Conservation (phyloP, 2,329 filamentous ascomycete species). For the Colletotrichum cereale region DNA sequence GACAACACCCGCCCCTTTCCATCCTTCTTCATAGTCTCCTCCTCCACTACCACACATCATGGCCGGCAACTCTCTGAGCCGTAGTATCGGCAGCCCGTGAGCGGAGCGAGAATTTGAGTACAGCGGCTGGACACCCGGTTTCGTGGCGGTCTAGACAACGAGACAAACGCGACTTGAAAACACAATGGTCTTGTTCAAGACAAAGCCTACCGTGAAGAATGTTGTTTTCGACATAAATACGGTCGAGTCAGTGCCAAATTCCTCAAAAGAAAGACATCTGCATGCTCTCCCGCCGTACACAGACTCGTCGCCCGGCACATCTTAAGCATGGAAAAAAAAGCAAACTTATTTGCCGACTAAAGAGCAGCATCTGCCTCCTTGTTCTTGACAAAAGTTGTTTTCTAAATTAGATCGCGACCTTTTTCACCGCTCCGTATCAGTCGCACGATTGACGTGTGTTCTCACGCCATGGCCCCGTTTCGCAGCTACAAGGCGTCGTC, state of each 20-base stretch:
- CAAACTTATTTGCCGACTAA: background rate
- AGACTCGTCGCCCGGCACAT: background rate
- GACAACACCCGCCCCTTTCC: constrained; percentile 20
- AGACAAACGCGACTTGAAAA: constrained; percentile 13
- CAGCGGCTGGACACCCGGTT: constrained; percentile 17
- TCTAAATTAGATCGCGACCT: background rate
- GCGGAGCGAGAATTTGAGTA: constrained; percentile 8
- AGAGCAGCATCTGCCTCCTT: background rate
- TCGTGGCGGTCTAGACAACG: constrained; percentile 34
- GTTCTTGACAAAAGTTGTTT: constrained; percentile 3
- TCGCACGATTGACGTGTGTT: constrained; percentile 10
- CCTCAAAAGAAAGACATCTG: constrained; percentile 14
- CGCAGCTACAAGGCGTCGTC: constrained; percentile 20
- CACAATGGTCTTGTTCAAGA: constrained; percentile 35
- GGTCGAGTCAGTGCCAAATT: constrained; percentile 19
- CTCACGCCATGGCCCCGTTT: constrained; percentile 24
- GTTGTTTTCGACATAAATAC: constrained; percentile 1
- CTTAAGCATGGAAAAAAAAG: background rate
- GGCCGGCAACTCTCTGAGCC: constrained; percentile 19
- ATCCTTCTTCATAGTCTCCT: background rate
- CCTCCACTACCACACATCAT: background rate
- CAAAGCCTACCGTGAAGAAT: background rate
- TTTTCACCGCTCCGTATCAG: background rate
- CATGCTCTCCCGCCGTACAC: background rate
- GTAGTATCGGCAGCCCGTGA: constrained; percentile 21